Evolutionary conservation across 306 rosid genomes (phyloP), one percentile per base, ranked within the genome.

Genomic region (Vigna reflexopilosa): DNA sequence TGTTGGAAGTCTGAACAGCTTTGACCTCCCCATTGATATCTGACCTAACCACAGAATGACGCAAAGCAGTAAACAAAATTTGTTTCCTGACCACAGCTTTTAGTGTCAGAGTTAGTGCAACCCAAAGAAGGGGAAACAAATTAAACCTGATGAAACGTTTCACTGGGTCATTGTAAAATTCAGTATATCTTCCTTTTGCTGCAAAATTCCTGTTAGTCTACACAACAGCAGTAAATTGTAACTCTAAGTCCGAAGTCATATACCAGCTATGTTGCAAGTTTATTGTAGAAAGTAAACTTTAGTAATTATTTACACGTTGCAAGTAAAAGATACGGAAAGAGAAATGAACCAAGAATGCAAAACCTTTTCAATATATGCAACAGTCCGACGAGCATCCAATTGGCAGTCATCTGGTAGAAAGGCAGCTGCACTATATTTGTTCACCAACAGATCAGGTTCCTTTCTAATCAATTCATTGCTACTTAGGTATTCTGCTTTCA

Each of bases 331-430:
- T 34, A 66, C 10, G 14, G 12, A 38, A 49, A 69, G 5, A 61
- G 49, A 61, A 74, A 36, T 11, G 20, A 48, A 75, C 58, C 47
- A 28, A 47, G n/a, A 70, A 81, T 56, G 38, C 26, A 77, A 11
- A 71, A 90, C 98, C 96, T 87, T 83, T 83, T 85, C 90, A 74
- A 94, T 84, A 78, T 80, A 81, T 15, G 86, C 89, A 75, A 88
- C 89, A 1, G 90, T 52, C 24, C 78, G 79, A 61, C 67, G 87
- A 83, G 98, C 97, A 90, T 94, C 97, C 85, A 94, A 77, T 86
- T 94, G 97, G 76, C 86, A 85, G 67, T 92, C 98, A 83, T 86
- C 93, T n/a, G 96, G 94, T 70, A 89, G 80, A 83, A 85, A 90
- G 51, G 96, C 93, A 77, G 96, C 97, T 70, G 91, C 88, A 75